Base-by-base conservation (phyloP, 2,329 filamentous ascomycete genomes). In the Onygenales sp. region DNA sequence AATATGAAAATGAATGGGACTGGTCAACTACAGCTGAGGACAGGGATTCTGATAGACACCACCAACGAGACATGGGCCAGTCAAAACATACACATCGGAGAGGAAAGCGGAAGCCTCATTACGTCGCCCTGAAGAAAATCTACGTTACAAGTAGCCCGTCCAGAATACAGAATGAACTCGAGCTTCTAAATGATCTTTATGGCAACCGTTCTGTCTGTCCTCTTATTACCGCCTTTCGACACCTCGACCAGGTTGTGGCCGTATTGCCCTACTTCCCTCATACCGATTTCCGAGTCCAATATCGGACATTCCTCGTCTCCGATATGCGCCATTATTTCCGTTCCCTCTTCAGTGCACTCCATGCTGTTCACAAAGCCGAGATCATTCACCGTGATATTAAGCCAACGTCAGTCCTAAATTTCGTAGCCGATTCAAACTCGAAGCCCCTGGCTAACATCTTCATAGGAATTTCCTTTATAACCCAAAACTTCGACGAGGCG, bases 121-220 rank as follows among this genome's bases (percentile, higher is more conserved):
- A 86, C 65, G 94, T 98, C 57, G 93, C 94, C 17, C 88, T 98
- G 70, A 98, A 98, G 75, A 98, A 98, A 75, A 98, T 98, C 62
- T 98, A 98, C 69, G 93, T 97, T 59, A 98, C 94, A 0, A 96
- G 91, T 57, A 96, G 90, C 60, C 93, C 93, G 0, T 79, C 85
- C 32, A 87, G 93, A 45, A 97, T 98, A 61, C 82, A 95, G 65
- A 98, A 98, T 72, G 93, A 98, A 71, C 83, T 98, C 14, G 92
- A 97, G 63, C 79, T 98, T 21, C 81, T 98, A 21, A 84, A 95
- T 66, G 90, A 95, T 66, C 80, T 98, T 7, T 82, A 87, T 49
- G 82, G 86, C 53, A 95, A 87, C 55, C 79, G 83, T 40, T 89
- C 88, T 2, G 91, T 98, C 31, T 97, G 93, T 62, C 92, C 93